Conservation (phyloP, 352 stramenopile species). For the Thalassiosira pacifica region DNA sequence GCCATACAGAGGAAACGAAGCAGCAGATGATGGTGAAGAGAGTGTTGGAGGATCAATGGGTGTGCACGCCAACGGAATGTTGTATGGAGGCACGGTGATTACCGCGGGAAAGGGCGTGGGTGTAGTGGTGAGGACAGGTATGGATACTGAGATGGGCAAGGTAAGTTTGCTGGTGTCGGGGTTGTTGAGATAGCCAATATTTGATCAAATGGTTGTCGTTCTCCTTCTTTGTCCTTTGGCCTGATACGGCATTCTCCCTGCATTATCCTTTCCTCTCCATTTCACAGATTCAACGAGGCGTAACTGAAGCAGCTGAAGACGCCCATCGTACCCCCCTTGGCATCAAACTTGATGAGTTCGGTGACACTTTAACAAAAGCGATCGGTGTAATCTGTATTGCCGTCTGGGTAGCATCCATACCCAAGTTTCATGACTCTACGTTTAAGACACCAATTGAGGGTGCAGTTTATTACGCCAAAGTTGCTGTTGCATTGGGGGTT, state of each 20-base stretch:
- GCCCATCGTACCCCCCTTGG: constrained; percentile 96
- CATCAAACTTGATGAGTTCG: constrained; percentile 99
- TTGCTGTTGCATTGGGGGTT: constrained; percentile 97
- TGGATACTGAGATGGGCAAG: constrained; percentile 99
- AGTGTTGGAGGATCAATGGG: constrained; percentile 46
- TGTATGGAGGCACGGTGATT: constrained; percentile 98
- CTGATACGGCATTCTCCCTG: too few relatives aligned
- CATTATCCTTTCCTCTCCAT: not conserved
- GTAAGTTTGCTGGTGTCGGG: constrained; percentile 90
- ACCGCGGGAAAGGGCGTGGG: constrained; percentile 93
- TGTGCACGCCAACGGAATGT: constrained; percentile 90
- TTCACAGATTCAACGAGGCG: constrained; percentile 76
- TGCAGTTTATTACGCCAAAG: constrained; percentile 99
- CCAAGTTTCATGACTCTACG: constrained; percentile 93
- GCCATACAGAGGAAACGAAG: constrained; percentile 46
- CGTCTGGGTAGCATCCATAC: constrained; percentile 97
- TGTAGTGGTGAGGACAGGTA: constrained; percentile 95
- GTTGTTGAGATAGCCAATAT: constrained; percentile 42
- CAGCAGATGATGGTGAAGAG: constrained; percentile 89
- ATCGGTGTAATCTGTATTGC: constrained; percentile 98
- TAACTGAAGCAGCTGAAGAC: constrained; percentile 91
- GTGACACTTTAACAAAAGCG: constrained; percentile 94
- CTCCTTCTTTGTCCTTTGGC: too few relatives aligned
- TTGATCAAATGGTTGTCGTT: constrained; percentile 5
- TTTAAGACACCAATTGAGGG: constrained; percentile 92